Base-by-base conservation (phyloP, 2,329 filamentous ascomycete species). In the Nakataea oryzae region DNA sequence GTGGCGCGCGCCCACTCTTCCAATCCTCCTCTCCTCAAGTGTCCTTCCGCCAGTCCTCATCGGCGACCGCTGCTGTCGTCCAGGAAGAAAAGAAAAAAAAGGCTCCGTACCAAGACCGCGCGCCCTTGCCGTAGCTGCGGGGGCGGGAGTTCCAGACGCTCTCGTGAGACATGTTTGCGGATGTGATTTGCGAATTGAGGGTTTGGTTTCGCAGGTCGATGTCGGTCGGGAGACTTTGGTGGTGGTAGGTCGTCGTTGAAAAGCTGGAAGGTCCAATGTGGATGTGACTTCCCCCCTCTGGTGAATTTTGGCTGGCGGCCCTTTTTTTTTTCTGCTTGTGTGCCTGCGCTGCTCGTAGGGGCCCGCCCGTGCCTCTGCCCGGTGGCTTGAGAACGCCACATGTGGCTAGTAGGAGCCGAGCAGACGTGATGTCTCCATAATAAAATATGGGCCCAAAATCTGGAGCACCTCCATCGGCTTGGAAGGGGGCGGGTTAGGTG, bases 141-240 rank as follows among this genome's bases (percentile, higher is more conserved):
- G 95, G 95, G 80, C 95, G 93, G 76, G 92, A 96, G 88, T 96
- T 96, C 93, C 93, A 99, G 83, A 97, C 92, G 77, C 89, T 92
- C 85, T 97, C 93, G 92, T 84, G 83, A 81, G 81, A 84, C 83
- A 84, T 85, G 72, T 74, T 84, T 75, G 74, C 76, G 74, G 72
- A 73, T 66, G 63, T 62, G 47, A 30, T 62, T 61, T 56, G 21
- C n/a, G 50, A 27, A 21, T 56, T 54, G 21, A 7, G 12, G 21
- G 24, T 55, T 61, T 61, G 21, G 12, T 29, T n/a, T 27, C 28
- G 54, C 54, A 24, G 24, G n/a, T n/a, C 24, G 54, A 4, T 56
- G 54, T 56, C 54, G 54, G 26, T 28, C 54, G 26, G 11, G 54
- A 56, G 54, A 17, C 28, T 27, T n/a, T n/a, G n/a, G n/a, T n/a